Evolutionary conservation across 352 stramenopile species (phyloP), one percentile per base, ranked within the genome.

Genomic region (Phytopythium helicoides): DNA sequence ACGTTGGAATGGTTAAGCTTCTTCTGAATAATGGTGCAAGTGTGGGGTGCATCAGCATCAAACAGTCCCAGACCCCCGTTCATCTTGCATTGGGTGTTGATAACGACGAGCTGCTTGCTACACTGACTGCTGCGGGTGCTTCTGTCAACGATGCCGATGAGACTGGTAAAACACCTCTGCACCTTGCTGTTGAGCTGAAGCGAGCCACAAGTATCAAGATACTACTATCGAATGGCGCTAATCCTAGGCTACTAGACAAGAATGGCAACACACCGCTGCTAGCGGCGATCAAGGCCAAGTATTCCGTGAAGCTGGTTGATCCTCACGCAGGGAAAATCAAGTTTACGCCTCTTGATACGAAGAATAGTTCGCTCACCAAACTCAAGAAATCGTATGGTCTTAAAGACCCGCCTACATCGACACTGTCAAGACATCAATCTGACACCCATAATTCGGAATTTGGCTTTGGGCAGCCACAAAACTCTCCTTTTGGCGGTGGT

Each of bases 1-100:
- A 73, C 46, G 45, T 58, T 0, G 51, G 38, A 3, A 69, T 80
- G 16, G 76, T 73, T 3, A 56, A 64, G 25, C 40, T 62, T 26
- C 65, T 89, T 25, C 67, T 89, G 26, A 67, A 61, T 0, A 66
- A 79, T 40, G 71, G 73, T 25, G 75, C 71, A 11, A 76, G 78
- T 41, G 47, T 86, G 45, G 18, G 28, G 3, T 45, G 39, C 39
- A 26, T 45, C 18, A 22, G 19, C 18, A 3, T 6, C 39, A n/a
- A 26, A 6, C 14, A 16, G 19, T 12, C 5, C 5, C 19, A 18
- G 19, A 26, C 18, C 16, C 39, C 16, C 6, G 39, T 45, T 9
- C 39, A 28, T 22, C 23, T 26, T 3, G 39, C 39, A 6, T 28
- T 45, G 19, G 14, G 18, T 18, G 1, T 6, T 2, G 18, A 22